A percentile compares a stretch with the other conserved stretches of the same genome.
Evolutionary conservation across 1,284 basidiomycete species (phyloP).

Genomic region (Trametes polyzona): DNA sequence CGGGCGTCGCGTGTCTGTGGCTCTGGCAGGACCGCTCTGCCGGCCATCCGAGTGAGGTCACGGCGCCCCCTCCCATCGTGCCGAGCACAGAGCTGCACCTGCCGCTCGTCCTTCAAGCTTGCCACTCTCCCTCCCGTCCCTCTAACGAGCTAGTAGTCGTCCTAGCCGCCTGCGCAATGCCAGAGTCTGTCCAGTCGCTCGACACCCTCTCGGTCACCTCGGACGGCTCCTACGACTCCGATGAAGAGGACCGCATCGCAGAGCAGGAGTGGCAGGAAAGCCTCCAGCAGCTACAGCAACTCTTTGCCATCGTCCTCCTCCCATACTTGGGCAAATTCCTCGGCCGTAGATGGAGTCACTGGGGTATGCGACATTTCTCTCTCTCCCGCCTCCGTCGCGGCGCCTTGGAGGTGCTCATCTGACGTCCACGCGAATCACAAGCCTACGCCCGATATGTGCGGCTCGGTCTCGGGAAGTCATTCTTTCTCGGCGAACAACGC

Average conservation of each 20-base stretch:
- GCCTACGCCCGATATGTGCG: slow-evolving; percentile 75
- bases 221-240: slow-evolving; percentile 59
- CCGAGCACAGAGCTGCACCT: slow-evolving; percentile 9
- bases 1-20: slow-evolving; percentile 20
- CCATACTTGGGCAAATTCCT: slow-evolving; percentile 90
- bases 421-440: slow-evolving; percentile 41
- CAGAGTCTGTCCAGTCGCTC: slow-evolving; percentile 48
- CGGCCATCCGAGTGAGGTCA: slow-evolving; percentile 20
- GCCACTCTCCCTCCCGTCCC: neutral
- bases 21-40: slow-evolving; percentile 12
- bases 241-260: slow-evolving; percentile 75
- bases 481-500: slow-evolving; percentile 57
- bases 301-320: slow-evolving; percentile 79
- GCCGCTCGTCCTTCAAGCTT: neutral
- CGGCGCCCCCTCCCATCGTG: neutral
- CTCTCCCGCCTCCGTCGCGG: slow-evolving; percentile 13
- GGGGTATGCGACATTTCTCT: slow-evolving; percentile 58
- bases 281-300: slow-evolving; percentile 79
- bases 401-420: slow-evolving; percentile 22
- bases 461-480: slow-evolving; percentile 67
- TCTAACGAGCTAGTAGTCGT: neutral
- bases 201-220: slow-evolving; percentile 47
- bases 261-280: slow-evolving; percentile 94
- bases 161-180: slow-evolving; percentile 35
- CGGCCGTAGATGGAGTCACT: slow-evolving; percentile 84